Conservation (phyloP, 306 rosid genomes). For the Carpinus viminea region DNA sequence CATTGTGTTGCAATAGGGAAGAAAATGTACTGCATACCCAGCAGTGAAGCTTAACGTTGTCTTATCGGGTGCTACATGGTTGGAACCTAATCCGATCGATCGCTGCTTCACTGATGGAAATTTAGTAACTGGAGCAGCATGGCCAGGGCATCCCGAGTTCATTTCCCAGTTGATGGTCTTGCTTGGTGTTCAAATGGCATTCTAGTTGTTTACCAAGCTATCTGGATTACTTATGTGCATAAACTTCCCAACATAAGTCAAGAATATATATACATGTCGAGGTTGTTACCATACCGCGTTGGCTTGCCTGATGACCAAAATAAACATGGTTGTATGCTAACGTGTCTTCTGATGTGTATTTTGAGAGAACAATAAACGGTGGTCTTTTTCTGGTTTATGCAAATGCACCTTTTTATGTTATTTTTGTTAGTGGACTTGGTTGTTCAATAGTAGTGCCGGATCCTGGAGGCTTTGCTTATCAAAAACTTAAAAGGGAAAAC, state of each 20-base stretch:
- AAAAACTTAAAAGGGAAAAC: too few species aligned
- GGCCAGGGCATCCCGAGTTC: slow-evolving; percentile 91
- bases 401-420: too few species aligned
- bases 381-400: not conserved
- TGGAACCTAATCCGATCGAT: slow-evolving; percentile 84
- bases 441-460: too few species aligned
- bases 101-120: slow-evolving; percentile 87
- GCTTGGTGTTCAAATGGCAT: slow-evolving; percentile 58
- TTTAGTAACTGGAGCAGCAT: slow-evolving; percentile 84
- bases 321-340: not conserved
- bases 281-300: not conserved
- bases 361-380: not conserved
- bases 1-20: slow-evolving; percentile 51
- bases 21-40: slow-evolving; percentile 87
- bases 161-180: slow-evolving; percentile 74
- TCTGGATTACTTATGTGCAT: not conserved
- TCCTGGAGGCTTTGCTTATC: too few species aligned
- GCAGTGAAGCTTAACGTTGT: slow-evolving; percentile 75
- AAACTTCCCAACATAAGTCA: not conserved
- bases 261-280: not conserved
- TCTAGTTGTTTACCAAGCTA: slow-evolving; percentile 31
- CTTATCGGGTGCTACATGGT: slow-evolving; percentile 71
- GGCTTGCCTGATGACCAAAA: not conserved
- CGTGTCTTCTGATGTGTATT: not conserved
- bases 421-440: too few species aligned